Evolutionary conservation across 768 basidiomycete species (phyloP).

Genomic region (Mrakia frigida): DNA sequence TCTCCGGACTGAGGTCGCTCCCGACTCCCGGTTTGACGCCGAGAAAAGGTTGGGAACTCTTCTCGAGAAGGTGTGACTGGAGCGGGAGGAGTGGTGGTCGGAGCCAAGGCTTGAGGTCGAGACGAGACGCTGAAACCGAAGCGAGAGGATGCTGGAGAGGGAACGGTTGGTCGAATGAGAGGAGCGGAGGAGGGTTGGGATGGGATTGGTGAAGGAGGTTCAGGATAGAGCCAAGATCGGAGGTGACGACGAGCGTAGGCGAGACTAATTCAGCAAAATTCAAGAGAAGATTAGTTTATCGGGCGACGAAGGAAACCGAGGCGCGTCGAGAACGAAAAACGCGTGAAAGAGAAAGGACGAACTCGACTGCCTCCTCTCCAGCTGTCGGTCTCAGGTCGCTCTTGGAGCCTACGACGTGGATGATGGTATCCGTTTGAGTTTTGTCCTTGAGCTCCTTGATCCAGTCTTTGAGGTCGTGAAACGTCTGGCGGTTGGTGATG

Average conservation of each 20-base stretch:
- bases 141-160: slow-evolving; percentile 15
- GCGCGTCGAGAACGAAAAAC: too few relatives aligned
- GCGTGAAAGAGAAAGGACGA: background rate
- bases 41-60: background rate
- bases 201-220: background rate
- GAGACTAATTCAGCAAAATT: background rate
- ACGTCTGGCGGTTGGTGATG: slow-evolving; percentile 80
- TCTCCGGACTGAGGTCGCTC: slow-evolving; percentile 13
- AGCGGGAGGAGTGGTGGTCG: background rate
- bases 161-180: slow-evolving; percentile 6
- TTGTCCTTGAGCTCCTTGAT: slow-evolving; percentile 51
- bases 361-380: slow-evolving; percentile 13
- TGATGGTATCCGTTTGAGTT: slow-evolving; percentile 61
- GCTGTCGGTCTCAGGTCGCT: slow-evolving; percentile 36
- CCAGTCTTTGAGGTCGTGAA: slow-evolving; percentile 89
- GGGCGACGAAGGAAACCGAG: background rate
- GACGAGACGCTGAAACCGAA: slow-evolving; percentile 11
- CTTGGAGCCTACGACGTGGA: slow-evolving; percentile 92
- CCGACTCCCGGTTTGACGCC: background rate
- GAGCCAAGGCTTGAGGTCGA: background rate
- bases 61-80: background rate
- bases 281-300: too few relatives aligned
- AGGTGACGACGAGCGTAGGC: slow-evolving; percentile 10
- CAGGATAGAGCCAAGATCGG: background rate
- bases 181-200: background rate